Conservation (phyloP, 805 yeast species). For the Candida nemodendra region DNA sequence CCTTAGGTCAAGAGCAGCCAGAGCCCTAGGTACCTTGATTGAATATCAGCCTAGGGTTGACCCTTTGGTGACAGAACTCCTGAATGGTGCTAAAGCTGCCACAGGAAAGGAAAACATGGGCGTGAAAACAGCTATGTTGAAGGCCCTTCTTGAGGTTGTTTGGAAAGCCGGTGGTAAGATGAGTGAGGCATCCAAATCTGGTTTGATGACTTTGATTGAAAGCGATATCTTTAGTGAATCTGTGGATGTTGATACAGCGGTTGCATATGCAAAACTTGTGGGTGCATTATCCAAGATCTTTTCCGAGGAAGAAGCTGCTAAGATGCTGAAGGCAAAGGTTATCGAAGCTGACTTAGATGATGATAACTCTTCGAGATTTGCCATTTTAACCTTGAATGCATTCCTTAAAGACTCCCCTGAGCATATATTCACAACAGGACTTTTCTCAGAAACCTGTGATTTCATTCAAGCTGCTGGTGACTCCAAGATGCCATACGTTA, state of each 20-base stretch:
- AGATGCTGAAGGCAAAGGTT: slow-evolving; percentile 59
- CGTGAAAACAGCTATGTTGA: slow-evolving; percentile 81
- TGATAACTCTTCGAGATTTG: slow-evolving; percentile 51
- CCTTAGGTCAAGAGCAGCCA: slow-evolving; percentile 81
- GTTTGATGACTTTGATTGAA: slow-evolving; percentile 71
- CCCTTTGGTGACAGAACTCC: slow-evolving; percentile 82
- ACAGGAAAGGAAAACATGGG: slow-evolving; percentile 50
- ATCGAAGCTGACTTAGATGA: slow-evolving; percentile 43
- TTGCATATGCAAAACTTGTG: slow-evolving; percentile 73
- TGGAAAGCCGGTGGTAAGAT: slow-evolving; percentile 74
- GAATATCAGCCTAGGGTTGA: slow-evolving; percentile 92
- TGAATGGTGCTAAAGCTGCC: slow-evolving; percentile 67
- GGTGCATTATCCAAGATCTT: slow-evolving; percentile 75
- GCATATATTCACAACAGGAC: slow-evolving; percentile 54
- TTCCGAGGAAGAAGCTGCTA: slow-evolving; percentile 59
- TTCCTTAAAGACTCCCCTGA: slow-evolving; percentile 75
- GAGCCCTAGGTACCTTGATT: slow-evolving; percentile 83
- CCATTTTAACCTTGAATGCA: slow-evolving; percentile 71
- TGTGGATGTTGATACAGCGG: slow-evolving; percentile 56
- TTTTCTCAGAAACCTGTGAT: slow-evolving; percentile 47
- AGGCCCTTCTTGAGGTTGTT: slow-evolving; percentile 81
- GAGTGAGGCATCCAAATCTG: slow-evolving; percentile 67
- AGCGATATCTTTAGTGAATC: slow-evolving; percentile 48
- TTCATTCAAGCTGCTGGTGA: slow-evolving; percentile 46
- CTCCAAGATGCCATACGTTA: slow-evolving; percentile 48